Base-by-base conservation (phyloP, 225 moss, liverwort and hornwort genomes). In the Physcomitrium patens region DNA sequence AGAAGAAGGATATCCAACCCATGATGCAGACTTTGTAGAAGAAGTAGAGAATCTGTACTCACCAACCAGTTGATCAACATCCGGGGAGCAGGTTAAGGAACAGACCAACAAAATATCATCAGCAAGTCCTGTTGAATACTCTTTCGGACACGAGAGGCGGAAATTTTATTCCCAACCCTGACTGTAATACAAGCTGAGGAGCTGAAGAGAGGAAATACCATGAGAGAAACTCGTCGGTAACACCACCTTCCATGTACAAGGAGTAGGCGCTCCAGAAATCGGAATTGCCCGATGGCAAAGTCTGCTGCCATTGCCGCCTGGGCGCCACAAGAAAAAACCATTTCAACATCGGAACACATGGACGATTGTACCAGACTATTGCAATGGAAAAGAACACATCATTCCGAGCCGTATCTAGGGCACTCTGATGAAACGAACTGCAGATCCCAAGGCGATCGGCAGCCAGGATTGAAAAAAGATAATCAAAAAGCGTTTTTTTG, bases 1-100 rank as follows among this genome's bases (percentile, higher is more conserved):
- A 92, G 77, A 86, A 91, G 74, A 96, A 88, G 43, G 94, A 82
- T 48, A 96, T 84, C 94, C 94, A 96, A 15, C 94, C 94, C 63
- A 94, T 85, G 64, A 96, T 82, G 75, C 90, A 84, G 41, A 92
- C 94, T 76, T 96, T 96, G 85, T 94, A 96, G 83, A 92, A 96
- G 47, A 94, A 94, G 71, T 81, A 96, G 7, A 92, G 85, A 46
- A 91, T 94, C 94, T 95, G 92, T 75, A n/a, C 26, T 75, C 69
- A 80, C 60, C 60, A 77, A 47, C 22, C 52, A 64, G 44, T 73
- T 26, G n/a, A 51, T 59, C 31, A 37, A 37, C 31, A 3, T 37
- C 31, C 2, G 31, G 7, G 31, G 5, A 37, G 31, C 54, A 80
- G 50, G 26, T 43, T 58, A 60, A 44, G 28, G 0, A 58, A n/a